phyloP scores from a whole-genome alignment of 148 eudicot genomes.

The Suaeda aralocaspica region DNA sequence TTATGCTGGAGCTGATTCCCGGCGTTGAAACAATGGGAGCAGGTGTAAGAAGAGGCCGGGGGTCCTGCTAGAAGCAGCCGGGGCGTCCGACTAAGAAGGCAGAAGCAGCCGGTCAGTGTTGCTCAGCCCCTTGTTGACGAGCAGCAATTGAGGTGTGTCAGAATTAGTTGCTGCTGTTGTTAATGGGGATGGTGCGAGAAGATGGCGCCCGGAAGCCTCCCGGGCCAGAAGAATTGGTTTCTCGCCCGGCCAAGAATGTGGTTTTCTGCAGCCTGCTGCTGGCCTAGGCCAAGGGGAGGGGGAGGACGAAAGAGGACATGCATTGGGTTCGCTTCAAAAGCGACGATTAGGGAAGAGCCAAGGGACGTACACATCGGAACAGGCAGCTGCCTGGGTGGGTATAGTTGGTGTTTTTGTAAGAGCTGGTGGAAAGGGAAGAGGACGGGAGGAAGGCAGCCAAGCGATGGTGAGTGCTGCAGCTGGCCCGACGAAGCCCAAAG shows the following conservation, averaged over 20 bases:
- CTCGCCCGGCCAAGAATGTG: background rate
- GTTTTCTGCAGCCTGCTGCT: background rate
- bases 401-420: background rate
- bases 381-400: slow-evolving; percentile 15
- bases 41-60: background rate
- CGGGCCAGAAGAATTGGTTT: background rate
- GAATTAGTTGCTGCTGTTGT: background rate
- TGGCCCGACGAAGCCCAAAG: too few relatives aligned
- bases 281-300: slow-evolving; percentile 37
- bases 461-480: slow-evolving; percentile 10
- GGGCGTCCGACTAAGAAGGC: background rate
- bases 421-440: slow-evolving; percentile 17
- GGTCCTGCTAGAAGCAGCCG: background rate
- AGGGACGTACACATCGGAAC: slow-evolving; percentile 51
- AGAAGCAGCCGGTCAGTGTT: background rate
- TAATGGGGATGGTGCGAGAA: background rate
- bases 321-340: slow-evolving; percentile 11
- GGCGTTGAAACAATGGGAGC: background rate
- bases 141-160: background rate
- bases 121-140: slow-evolving; percentile 2
- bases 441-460: slow-evolving; percentile 31
- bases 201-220: slow-evolving; percentile 29
- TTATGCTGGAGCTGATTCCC: background rate
- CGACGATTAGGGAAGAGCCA: slow-evolving; percentile 13
- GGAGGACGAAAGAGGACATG: slow-evolving; percentile 52